Evolutionary conservation across 2,329 filamentous ascomycete genomes (phyloP), one percentile per base, ranked within the genome.

Genomic region (Colletotrichum spinosum): DNA sequence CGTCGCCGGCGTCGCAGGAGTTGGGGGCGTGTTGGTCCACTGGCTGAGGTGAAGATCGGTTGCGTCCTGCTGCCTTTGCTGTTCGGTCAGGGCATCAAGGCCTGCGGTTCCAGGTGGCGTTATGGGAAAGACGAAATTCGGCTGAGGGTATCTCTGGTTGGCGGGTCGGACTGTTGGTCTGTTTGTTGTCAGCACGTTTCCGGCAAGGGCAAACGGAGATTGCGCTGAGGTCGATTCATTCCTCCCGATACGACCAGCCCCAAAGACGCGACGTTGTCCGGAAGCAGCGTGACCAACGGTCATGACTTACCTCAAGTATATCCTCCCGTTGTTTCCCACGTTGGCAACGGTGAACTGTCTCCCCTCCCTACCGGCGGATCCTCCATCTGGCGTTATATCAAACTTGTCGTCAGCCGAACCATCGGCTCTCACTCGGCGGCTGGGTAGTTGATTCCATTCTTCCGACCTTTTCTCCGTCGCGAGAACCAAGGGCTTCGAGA

Each of bases 311-410:
- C 91, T 92, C 70, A 95, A 76, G 77, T 93, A 95, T 77, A 95
- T 92, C 74, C 90, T 89, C 44, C 92, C 92, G 78, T 94, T 93
- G 74, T 93, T 92, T 33, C 92, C 92, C 65, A 95, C 92, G 76
- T 94, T 94, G 55, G 90, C 88, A 59, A 95, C 92, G 2, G 91
- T 89, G 75, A 95, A 94, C 72, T 92, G 89, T 59, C 90, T 86
- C 53, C 88, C 90, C 74, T 90, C 88, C 65, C 89, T 84, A 39
- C 86, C 85, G 59, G 83, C 86, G 51, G 88, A 86, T 62, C 83
- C 79, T 64, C 85, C 85, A 72, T 92, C 90, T 10, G 86, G 83
- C n/a, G 82, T 79, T 62, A 88, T 80, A 58, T 88, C 86, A 71
- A 80, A 81, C 72, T 82, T 87, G 10, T 82, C 86, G 10, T 81